Base-by-base conservation (phyloP, 2,329 filamentous ascomycete species). In the Tolypocladium nubicola region DNA sequence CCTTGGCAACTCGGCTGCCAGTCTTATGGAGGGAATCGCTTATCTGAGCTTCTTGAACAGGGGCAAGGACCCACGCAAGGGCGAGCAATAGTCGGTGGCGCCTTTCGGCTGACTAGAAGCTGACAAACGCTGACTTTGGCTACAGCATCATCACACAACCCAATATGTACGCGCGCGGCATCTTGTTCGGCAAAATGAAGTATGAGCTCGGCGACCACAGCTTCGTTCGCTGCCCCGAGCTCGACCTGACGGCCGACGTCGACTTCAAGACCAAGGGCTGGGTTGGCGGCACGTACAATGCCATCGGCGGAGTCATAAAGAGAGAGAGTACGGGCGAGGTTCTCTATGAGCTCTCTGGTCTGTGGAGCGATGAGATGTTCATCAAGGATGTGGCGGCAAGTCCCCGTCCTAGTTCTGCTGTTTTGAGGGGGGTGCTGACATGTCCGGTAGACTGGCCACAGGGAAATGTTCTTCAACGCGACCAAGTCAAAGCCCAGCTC, bases 191-290 rank as follows among this genome's bases (percentile, higher is more conserved):
- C 53, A 97, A 97, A 73, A 97, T 99, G 94, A 97, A 97, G 73
- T 99, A 97, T 73, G 94, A 99, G 76, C 84, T 99, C 9, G 94
- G 93, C 62, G 93, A 97, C 70, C 92, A 96, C 75, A 96, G 92
- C 70, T 90, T 91, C 65, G 89, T 99, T 23, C 83, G 87, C 63
- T 97, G 94, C 71, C 90, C 93, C 0, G 93, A 97, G 70, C 82
- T 90, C 21, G 87, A 91, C 58, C 79, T 99, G 21, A 82, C 85
- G 33, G 93, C 91, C 59, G 93, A 99, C 69, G 85, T 99, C 60
- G 94, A 99, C 63, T 99, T 99, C 81, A 97, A 97, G 76, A 95
- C 90, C 55, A 97, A 97, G 74, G 94, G 94, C 6, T 99, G 95
- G 82, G 93, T 99, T 62, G 87, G 90, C 55, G 94, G 94, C 9